Base-by-base conservation (phyloP, 176 grass and related monocot species). In the Triticum aestivum region DNA sequence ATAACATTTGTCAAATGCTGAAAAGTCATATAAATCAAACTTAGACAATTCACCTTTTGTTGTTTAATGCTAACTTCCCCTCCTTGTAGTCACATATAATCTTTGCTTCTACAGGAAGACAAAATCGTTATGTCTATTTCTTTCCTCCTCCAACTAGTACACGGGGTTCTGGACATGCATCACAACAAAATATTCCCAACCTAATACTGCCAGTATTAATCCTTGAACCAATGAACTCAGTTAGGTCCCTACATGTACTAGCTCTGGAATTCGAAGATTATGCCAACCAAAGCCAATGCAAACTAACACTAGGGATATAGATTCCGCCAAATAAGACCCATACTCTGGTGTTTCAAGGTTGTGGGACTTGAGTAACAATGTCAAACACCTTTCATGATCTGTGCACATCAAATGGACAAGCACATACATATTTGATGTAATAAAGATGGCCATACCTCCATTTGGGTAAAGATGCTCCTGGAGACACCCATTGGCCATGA, bases 391-490 rank as follows among this genome's bases (percentile, higher is more conserved):
- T 77, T 64, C 52, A 69, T 77, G 29, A 64, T 52, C 9, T 33
- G 9, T 21, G 14, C 52, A 68, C 51, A 87, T 72, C 20, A 80
- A 45, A 79, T 30, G n/a, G 8, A 59, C 27, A 76, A 82, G 33
- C 30, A 76, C 29, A 74, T 9, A 70, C 20, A 51, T 41, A 72
- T 81, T 34, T 62, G 39, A 81, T 14, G 12, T 34, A 78, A 80
- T 12, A 83, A 73, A 41, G 44, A 76, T 75, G 51, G 54, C 4
- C 59, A 75, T 86, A 96, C 97, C 97, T 90, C 86, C 80, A 70
- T 58, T 92, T 24, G 97, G 97, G 64, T 99, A 99, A 42, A 96
- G 97, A 94, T 99, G 97, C 68, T 99, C 97, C 84, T 99, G 97
- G 63, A 99, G 88, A 79, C 94, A 87, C 9, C 97, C 94, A 94